Percentiles rank a stretch among this genome's conserved stretches.
Evolutionary conservation across 495 filamentous ascomycete species (phyloP).

Genomic region (Pseudoneurospora amorphoporcata): DNA sequence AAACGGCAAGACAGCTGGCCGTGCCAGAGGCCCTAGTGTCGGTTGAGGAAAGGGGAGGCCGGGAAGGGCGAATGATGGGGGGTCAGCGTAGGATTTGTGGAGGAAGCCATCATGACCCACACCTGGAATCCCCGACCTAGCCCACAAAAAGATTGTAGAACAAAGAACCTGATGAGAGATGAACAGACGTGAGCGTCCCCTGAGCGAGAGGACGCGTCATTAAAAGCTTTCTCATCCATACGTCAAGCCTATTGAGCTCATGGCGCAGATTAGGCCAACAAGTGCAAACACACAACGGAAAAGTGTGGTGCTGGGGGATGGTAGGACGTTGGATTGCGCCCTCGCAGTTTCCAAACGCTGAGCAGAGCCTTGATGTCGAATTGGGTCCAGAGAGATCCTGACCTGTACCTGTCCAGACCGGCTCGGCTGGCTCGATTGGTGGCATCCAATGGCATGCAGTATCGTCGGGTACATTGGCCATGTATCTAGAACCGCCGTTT

Average conservation of each 20-base stretch:
- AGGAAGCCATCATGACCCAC: background rate
- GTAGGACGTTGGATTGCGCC: conserved; percentile 3
- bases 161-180: background rate
- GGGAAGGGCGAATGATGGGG: background rate
- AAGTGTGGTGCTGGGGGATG: conserved; percentile 1
- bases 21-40: background rate
- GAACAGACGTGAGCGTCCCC: background rate
- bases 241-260: background rate
- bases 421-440: background rate
- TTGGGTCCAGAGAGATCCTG: background rate
- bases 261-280: background rate
- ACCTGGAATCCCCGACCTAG: background rate
- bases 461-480: background rate
- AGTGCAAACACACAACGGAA: conserved; percentile 3
- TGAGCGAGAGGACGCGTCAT: background rate
- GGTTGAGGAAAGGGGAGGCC: background rate
- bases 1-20: background rate
- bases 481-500: background rate
- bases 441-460: background rate
- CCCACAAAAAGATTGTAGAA: background rate
- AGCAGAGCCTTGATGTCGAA: background rate
- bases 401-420: background rate
- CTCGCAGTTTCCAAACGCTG: background rate
- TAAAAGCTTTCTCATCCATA: background rate
- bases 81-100: background rate